Percentiles rank a stretch among this genome's conserved stretches.
Evolutionary conservation across 2,329 filamentous ascomycete genomes (phyloP).

Genomic region (Cylindrodendrum hubeiense): DNA sequence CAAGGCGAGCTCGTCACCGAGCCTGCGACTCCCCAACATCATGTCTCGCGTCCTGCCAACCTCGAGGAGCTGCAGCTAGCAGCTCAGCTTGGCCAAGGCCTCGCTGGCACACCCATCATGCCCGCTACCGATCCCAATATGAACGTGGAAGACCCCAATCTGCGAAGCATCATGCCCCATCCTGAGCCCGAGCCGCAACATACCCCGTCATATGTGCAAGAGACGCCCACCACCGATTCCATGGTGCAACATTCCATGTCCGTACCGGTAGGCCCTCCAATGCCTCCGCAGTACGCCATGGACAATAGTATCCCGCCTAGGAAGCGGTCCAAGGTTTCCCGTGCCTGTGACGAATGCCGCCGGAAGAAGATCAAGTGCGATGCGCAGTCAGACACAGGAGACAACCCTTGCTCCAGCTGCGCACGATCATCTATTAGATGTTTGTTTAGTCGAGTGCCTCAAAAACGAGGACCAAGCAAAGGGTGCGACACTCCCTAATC

Average conservation of each 20-base stretch:
- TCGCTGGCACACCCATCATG: conserved; percentile 63
- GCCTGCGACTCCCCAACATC: conserved; percentile 55
- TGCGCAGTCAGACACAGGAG: conserved; percentile 78
- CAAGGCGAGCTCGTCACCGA: conserved; percentile 49
- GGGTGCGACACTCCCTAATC: conserved; percentile 65
- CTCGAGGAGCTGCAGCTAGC: conserved; percentile 70
- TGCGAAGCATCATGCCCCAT: conserved; percentile 60
- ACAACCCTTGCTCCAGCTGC: conserved; percentile 85
- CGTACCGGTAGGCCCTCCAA: conserved; percentile 51
- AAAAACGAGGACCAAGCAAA: conserved; percentile 91
- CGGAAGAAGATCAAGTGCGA: conserved; percentile 94
- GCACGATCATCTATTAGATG: conserved; percentile 81
- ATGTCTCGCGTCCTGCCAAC: conserved; percentile 58
- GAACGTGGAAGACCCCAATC: conserved; percentile 56
- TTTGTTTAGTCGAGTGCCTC: conserved; percentile 87
- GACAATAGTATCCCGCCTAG: conserved; percentile 74
- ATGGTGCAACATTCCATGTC: conserved; percentile 53
- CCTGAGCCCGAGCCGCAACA: conserved; percentile 54
- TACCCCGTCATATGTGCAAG: conserved; percentile 53
- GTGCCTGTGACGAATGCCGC: conserved; percentile 90
- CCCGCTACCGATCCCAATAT: conserved; percentile 60
- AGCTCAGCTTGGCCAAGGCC: conserved; percentile 67
- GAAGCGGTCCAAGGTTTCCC: conserved; percentile 87
- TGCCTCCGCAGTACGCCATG: conserved; percentile 54
- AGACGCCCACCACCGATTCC: conserved; percentile 51